Percentiles rank a stretch among this genome's conserved stretches.
phyloP scores from a whole-genome alignment of 2,329 filamentous ascomycete genomes.

The Colletotrichum scovillei region DNA sequence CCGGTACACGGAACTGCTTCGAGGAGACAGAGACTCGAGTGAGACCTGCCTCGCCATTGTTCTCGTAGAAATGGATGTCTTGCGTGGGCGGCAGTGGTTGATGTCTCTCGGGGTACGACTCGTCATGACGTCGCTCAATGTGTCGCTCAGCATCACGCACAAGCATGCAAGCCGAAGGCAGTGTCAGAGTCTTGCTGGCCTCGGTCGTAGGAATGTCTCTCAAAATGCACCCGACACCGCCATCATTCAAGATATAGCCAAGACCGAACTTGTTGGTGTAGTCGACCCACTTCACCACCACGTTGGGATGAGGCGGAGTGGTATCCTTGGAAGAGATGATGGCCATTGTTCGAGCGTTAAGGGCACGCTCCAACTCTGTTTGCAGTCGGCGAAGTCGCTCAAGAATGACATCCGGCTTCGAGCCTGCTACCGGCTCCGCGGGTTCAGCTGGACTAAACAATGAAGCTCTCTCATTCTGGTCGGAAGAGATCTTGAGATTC shows the following conservation, averaged over 20 bases:
- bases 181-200: conserved; percentile 59
- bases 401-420: conserved; percentile 68
- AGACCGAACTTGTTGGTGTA: conserved; percentile 90
- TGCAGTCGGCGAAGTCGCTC: conserved; percentile 67
- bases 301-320: conserved; percentile 67
- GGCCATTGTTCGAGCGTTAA: conserved; percentile 73
- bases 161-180: conserved; percentile 78
- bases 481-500: conserved; percentile 39
- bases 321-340: conserved; percentile 66
- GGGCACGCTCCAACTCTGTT: conserved; percentile 69
- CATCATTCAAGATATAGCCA: conserved; percentile 85
- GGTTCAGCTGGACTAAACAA: conserved; percentile 68
- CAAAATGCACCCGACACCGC: conserved; percentile 79
- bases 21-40: conserved; percentile 73
- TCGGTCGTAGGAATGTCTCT: conserved; percentile 65
- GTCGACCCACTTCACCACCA: conserved; percentile 86
- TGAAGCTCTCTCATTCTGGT: conserved; percentile 52
- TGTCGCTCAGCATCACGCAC: conserved; percentile 79
- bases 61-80: conserved; percentile 80
- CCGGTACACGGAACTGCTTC: conserved; percentile 66
- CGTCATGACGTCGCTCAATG: conserved; percentile 70
- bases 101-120: conserved; percentile 65
- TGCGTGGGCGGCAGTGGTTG: conserved; percentile 74
- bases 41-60: conserved; percentile 73
- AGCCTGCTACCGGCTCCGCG: conserved; percentile 60